phyloP scores from a whole-genome alignment of 2,329 filamentous ascomycete species.

The Trichophyton verrucosum region DNA sequence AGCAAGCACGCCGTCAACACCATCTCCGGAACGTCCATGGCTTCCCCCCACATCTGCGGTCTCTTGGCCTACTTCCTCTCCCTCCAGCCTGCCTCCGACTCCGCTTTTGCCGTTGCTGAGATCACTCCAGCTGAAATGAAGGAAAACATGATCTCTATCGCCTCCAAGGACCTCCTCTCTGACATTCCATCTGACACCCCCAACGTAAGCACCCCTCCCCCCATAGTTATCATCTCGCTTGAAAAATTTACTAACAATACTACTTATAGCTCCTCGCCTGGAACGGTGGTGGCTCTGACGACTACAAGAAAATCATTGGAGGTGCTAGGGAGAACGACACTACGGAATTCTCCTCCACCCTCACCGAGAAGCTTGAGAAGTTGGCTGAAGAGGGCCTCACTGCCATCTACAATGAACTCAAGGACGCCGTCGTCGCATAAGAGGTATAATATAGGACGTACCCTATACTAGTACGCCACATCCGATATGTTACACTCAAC shows the following conservation, averaged over 20 bases:
- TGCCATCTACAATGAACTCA: conserved; percentile 33
- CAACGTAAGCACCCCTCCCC: conserved; percentile 47
- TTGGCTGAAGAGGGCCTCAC: conserved; percentile 35
- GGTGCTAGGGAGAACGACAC: conserved; percentile 44
- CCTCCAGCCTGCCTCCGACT: conserved; percentile 80
- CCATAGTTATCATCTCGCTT: not conserved
- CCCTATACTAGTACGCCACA: not conserved
- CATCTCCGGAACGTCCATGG: conserved; percentile 99
- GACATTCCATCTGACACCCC: conserved; percentile 77
- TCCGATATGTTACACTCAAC: not conserved
- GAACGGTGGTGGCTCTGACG: conserved; percentile 92
- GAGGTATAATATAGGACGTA: conserved; percentile 17
- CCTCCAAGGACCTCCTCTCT: conserved; percentile 62
- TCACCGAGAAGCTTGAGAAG: conserved; percentile 39
- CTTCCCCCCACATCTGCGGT: conserved; percentile 90
- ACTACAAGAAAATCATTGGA: conserved; percentile 74
- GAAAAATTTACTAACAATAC: conserved; percentile 17
- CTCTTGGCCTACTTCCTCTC: conserved; percentile 97
- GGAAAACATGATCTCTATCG: conserved; percentile 70
- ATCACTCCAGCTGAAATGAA: conserved; percentile 94
- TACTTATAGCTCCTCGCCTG: conserved; percentile 63
- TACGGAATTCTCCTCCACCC: conserved; percentile 21
- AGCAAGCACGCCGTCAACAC: conserved; percentile 94
- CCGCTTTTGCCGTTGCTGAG: conserved; percentile 75
- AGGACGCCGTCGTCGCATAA: conserved; percentile 31